Base-by-base conservation (phyloP, 768 basidiomycete species). In the Coprinopsis sp. region DNA sequence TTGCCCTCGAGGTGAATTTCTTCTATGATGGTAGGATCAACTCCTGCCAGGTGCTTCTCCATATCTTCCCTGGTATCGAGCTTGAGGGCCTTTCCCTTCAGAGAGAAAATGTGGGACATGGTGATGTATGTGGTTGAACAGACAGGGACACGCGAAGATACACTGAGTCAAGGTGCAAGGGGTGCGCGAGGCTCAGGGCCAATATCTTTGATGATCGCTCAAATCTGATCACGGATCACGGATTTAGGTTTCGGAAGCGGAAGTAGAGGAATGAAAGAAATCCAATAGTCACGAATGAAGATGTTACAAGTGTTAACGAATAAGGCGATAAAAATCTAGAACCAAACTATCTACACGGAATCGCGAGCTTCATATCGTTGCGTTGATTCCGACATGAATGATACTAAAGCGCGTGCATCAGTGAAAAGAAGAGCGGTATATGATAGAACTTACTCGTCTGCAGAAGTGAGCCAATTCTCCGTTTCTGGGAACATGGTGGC, bases 1-100 rank as follows among this genome's bases (percentile, higher is more conserved):
- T 98, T 98, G 18, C 92, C 95, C 37, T 92, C 89, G 42, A 99
- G 74, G 59, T 93, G 87, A 51, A 98, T 82, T 69, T 95, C 92
- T 64, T 93, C 86, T 54, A 92, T 72, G 53, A 66, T 59, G 3
- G 71, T 63, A 7, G 86, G 82, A 61, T 87, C 81, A 37, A 86
- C 70, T 44, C 77, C 74, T 21, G 68, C 65, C 18, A 97, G 69
- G 55, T 82, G 77, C 1, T 89, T 87, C 53, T 82, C 78, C 45
- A 94, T 80, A 51, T 95, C 89, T 0, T 71, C 78, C 11, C 76
- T 71, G 13, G 81, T 77, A 57, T 93, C 74, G 47, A 96, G 83
- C 64, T 92, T 95, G 41, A 95, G 76, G 31, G 82, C 84, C 54
- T 73, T 71, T 21, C 90, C 89, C 4, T 68, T 66, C 24, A 77